Percentiles rank a stretch among this genome's conserved stretches.
Conservation (phyloP, 2,329 filamentous ascomycete genomes). For the Didymella glomerata region DNA sequence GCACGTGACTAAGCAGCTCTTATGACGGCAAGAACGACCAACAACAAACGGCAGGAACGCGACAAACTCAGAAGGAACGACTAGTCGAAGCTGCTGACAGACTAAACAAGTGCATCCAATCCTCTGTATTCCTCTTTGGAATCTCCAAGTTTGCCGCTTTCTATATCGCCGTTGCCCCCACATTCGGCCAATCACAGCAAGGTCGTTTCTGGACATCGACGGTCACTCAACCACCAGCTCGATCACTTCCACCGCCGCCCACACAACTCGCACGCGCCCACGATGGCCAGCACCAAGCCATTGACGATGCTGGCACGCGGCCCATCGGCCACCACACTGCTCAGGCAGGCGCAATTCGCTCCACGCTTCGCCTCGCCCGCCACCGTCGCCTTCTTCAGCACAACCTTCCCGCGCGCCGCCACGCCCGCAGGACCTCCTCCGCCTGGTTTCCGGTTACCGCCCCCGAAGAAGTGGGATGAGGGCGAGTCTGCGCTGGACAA, state of each 20-base stretch:
- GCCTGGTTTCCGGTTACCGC: constrained; percentile 79
- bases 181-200: constrained; percentile 44
- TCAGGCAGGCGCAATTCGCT: constrained; percentile 46
- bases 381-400: constrained; percentile 68
- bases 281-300: constrained; percentile 60
- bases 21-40: constrained; percentile 3
- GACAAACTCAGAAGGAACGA: constrained; percentile 3
- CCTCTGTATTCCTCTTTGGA: constrained; percentile 5
- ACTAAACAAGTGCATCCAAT: not conserved
- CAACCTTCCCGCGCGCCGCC: constrained; percentile 67
- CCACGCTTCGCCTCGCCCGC: constrained; percentile 53
- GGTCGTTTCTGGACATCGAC: constrained; percentile 31
- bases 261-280: constrained; percentile 42
- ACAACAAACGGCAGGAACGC: constrained; percentile 3
- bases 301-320: constrained; percentile 58
- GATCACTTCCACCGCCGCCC: constrained; percentile 32
- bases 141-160: constrained; percentile 24
- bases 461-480: constrained; percentile 80
- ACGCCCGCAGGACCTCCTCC: constrained; percentile 81
- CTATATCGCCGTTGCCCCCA: constrained; percentile 27
- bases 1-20: constrained; percentile 11
- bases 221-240: too few relatives aligned
- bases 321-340: constrained; percentile 52
- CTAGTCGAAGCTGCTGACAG: constrained; percentile 1
- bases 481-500: constrained; percentile 81